Evolutionary conservation across 2,329 filamentous ascomycete genomes (phyloP), one percentile per base, ranked within the genome.

Genomic region (Fusarium dlaminii): DNA sequence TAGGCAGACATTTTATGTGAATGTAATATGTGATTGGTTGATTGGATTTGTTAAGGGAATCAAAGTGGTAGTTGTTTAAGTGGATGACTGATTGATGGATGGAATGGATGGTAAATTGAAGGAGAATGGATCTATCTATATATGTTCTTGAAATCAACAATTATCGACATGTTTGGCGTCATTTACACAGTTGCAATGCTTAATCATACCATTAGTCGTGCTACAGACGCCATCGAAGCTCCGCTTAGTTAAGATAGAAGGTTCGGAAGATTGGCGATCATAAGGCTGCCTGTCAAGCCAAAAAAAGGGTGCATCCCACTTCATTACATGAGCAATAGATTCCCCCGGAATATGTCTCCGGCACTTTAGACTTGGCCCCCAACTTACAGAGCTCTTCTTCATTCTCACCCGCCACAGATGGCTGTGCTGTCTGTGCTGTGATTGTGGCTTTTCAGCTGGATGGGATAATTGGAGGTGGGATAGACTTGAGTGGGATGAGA

Each of bases 1-100:
- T 84, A 76, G 29, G 73, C 20, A 45, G 81, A 78, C 80, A 82
- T 82, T 29, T 73, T 30, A 27, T 39, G 11, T n/a, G 22, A n/a
- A 20, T 32, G 43, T 22, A 11, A 27, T 54, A n/a, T n/a, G 43
- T 63, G 10, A 27, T 7, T 34, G 6, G 39, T 27, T 20, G 15
- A 32, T 62, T 52, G 27, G 17, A 13, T 0, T 30, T 8, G 11
- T 15, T 6, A 15, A 30, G 3, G 27, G 5, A n/a, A 22, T 32
- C 6, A 5, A 34, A 20, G 8, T 20, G 8, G 9, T 48, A 7
- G 5, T 42, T 45, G 45, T 5, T 27, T 12, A 17, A 39, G 2
- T 39, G 18, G 4, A 15, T 69, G 57, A 1, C n/a, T 39, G 51
- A 46, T 40, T 24, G 30, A n/a, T 58, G 51, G 8, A 37, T 18